Conservation (phyloP, 305 asterid genomes). For the Withania somnifera region DNA sequence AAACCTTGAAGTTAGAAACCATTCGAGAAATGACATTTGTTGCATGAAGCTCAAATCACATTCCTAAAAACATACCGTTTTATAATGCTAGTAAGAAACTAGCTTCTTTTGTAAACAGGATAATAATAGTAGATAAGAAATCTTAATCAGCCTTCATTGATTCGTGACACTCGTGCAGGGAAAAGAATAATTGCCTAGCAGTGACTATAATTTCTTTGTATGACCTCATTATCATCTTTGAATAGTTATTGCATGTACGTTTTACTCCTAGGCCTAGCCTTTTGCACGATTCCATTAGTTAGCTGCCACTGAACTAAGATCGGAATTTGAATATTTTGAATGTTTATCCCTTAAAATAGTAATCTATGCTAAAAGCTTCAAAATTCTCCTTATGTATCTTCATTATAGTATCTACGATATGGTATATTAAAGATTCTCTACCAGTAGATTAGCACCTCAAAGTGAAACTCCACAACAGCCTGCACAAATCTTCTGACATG, state of each 20-base stretch:
- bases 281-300: background rate
- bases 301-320: background rate
- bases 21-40: background rate
- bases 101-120: background rate
- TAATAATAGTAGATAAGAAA: background rate
- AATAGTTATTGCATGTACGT: background rate
- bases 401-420: background rate
- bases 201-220: background rate
- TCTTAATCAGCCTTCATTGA: background rate
- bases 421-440: background rate
- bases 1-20: background rate
- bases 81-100: background rate
- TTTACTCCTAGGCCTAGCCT: background rate
- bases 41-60: background rate
- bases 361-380: background rate
- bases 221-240: background rate
- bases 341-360: background rate
- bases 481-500: background rate
- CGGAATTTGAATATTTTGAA: background rate
- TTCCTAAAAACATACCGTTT: background rate
- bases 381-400: background rate
- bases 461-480: background rate
- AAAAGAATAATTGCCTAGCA: background rate
- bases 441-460: background rate
- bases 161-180: background rate